Base-by-base conservation (phyloP, 2,329 filamentous ascomycete species). In the Fusarium nurragi region DNA sequence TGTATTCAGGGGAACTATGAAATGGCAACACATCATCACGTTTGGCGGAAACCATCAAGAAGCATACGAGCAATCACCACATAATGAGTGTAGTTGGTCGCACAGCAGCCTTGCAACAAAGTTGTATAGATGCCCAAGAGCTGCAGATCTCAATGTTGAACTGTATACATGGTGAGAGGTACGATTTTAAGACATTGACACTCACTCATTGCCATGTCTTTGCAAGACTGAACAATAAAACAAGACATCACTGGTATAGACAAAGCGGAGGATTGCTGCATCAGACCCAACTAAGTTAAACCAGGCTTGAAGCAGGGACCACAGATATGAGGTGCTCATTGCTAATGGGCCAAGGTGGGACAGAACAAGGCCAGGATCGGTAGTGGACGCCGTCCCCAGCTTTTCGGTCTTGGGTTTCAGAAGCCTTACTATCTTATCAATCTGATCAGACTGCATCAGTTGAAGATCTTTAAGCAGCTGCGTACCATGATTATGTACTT, bases 361-460 rank as follows among this genome's bases (percentile, higher is more conserved):
- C 63, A 59, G 19, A 44, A 37, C 44, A 44, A 41, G 58, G 58
- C 54, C 41, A 46, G 41, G 30, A 36, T 59, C 34, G 38, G 39
- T 39, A 60, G 51, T 53, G 61, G 54, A 55, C 41, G 41, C 45
- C 46, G 60, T 44, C 64, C 64, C 64, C 41, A 46, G 60, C 56
- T 56, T 55, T 58, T 62, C 23, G 36, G 46, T 38, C 23, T 48
- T 39, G 19, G 50, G 44, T 56, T 53, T 55, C 39, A 54, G 61
- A 54, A 48, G 43, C 19, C 30, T 30, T 9, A 22, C 18, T 61
- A 72, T 71, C 70, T 72, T 72, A 72, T 72, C 70, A 70, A 72
- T 72, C 70, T 64, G 50, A 72, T 72, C 69, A 68, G 65, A 46
- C 19, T 71, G 70, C 70, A 71, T 70, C 36, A 56, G 49, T 56